A percentile compares a stretch with the other conserved stretches of the same genome.
These are phyloP conservation scores for Fusarium pseudograminearum DNA, from an alignment of 2,329 filamentous ascomycete genomes.

Conservation along the genomic window DNA sequence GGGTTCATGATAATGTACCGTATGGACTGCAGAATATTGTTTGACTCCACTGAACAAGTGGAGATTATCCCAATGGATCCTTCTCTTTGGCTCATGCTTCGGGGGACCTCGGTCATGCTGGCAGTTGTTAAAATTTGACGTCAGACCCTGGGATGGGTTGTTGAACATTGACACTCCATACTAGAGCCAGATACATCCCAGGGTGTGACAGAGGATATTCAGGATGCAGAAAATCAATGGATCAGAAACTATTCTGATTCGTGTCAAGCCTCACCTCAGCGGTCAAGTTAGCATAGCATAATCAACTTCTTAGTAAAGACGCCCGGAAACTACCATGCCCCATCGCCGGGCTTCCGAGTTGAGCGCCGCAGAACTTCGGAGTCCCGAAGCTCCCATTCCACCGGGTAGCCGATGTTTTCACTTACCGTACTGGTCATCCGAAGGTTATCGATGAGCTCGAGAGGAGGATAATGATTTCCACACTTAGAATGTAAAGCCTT, in stretches of 20 bases:
- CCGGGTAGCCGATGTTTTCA: conserved; percentile 30
- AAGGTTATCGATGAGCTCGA: conserved; percentile 10
- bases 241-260: neutral
- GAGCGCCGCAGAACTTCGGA: conserved; percentile 38
- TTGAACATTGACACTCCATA: conserved; percentile 4
- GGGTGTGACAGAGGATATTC: neutral
- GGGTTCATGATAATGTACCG: conserved; percentile 19
- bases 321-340: conserved; percentile 37
- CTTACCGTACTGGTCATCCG: conserved; percentile 4
- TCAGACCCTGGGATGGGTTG: conserved; percentile 35
- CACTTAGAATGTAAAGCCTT: conserved; percentile 17
- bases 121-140: conserved; percentile 40
- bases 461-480: conserved; percentile 14
- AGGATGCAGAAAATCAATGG: neutral
- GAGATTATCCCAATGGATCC: conserved; percentile 8
- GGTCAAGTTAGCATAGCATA: neutral
- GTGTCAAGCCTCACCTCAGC: neutral
- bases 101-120: conserved; percentile 43
- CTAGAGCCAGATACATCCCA: conserved; percentile 1
- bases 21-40: neutral
- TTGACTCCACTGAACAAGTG: conserved; percentile 31
- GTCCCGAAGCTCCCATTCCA: conserved; percentile 45
- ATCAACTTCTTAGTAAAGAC: neutral
- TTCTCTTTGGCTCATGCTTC: conserved; percentile 35
- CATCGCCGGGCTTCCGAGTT: conserved; percentile 42